Percentiles rank a stretch among this genome's conserved stretches.
phyloP scores from a whole-genome alignment of 257 asterid species.

The Nicotiana undulata region DNA sequence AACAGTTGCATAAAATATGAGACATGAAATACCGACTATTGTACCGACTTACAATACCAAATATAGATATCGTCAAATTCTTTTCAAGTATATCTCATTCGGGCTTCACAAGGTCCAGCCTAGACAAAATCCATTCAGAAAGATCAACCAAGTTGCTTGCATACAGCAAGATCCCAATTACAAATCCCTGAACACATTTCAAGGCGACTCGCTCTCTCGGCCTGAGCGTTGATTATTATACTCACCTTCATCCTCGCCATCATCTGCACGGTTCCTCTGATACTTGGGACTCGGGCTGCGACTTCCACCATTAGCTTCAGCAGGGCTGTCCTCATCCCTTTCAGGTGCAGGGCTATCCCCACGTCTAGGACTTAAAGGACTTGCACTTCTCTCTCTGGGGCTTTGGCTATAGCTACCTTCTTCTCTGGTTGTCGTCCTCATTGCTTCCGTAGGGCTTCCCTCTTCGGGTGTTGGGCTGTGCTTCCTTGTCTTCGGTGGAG shows the following conservation, averaged over 20 bases:
- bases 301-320: conserved; percentile 46
- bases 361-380: conserved; percentile 37
- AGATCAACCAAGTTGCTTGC: not conserved
- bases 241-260: conserved; percentile 30
- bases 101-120: not conserved
- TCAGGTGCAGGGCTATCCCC: conserved; percentile 33
- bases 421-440: conserved; percentile 34
- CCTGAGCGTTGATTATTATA: conserved; percentile 29
- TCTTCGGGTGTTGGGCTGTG: conserved; percentile 57
- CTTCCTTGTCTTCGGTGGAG: conserved; percentile 51
- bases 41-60: not conserved
- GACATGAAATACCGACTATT: not conserved
- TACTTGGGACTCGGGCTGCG: conserved; percentile 54
- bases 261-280: conserved; percentile 42
- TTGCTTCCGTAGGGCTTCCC: conserved; percentile 32
- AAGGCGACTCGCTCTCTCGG: conserved; percentile 65
- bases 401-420: conserved; percentile 48
- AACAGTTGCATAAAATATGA: no score
- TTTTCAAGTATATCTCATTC: not conserved
- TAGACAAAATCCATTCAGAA: not conserved
- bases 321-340: conserved; percentile 62
- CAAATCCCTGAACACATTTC: not conserved
- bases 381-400: conserved; percentile 49
- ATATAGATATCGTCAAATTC: not conserved
- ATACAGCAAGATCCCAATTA: not conserved